Base-by-base conservation (phyloP, 2,329 filamentous ascomycete species). In the Penicillium sclerotiorum region DNA sequence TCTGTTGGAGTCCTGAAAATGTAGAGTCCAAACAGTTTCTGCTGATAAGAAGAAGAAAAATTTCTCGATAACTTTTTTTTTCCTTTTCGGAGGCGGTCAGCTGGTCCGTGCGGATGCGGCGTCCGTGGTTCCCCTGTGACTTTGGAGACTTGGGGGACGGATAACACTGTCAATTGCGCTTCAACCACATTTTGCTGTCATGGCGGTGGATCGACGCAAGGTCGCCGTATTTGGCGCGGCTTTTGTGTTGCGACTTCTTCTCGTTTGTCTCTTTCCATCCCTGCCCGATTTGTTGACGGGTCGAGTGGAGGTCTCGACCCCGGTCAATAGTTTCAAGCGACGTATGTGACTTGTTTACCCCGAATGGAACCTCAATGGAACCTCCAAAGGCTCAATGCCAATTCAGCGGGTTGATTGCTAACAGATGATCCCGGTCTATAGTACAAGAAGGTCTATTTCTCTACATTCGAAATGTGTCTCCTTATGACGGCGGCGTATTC, bases 271-370 rank as follows among this genome's bases (percentile, higher is more conserved):
- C 50, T 96, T 96, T 68, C 92, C 94, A 55, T 83, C 83, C 30
- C 79, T 99, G 33, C 89, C 93, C 45, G 86, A 91, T 69, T 80
- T 96, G 55, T 80, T 99, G 55, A 94, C 90, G 17, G 89, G 88
- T 57, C 88, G 94, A 67, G 94, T 96, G 63, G 94, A 99, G 78
- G 88, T 99, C 65, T 96, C 94, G 37, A 99, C 94, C 18, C 93
- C 94, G 32, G 88, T 97, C 39, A 96, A 90, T 62, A 96, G 93
- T 81, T 99, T 96, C 82, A 97, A 97, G 78, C 84, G 94, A 83
- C 79, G 92, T 95, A 80, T 30, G 54, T 54, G 35, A 36, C 28
- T 37, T 35, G 35, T 22, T 13, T 21, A 44, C 11, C 38, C 27
- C 15, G 27, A 46, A 44, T 37, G 7, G 3, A 12, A 12, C 25